Evolutionary conservation across 495 filamentous ascomycete species (phyloP), one percentile per base, ranked within the genome.

Genomic region (Penicillium longicatenatum): DNA sequence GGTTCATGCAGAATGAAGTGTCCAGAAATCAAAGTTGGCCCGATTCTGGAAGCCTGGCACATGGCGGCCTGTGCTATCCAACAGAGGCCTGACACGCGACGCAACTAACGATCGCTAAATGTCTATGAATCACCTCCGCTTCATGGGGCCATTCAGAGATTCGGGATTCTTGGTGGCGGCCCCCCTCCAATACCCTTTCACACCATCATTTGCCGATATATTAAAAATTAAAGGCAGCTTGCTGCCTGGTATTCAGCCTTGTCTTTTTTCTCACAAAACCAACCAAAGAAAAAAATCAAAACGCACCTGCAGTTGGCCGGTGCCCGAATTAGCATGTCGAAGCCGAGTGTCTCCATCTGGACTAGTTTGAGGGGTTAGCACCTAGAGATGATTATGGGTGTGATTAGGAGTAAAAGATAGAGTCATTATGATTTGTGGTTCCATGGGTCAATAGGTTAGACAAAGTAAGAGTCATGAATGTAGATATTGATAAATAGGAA

Each of bases 291-390:
- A 29, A 22, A 22, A 46, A 26, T 22, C 44, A 20, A 46, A 46
- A 22, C 12, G 19, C 44, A 4, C 42, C 55, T 65, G 57, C 57
- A 63, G 65, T 60, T 62, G 63, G 53, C 63, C 43, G 61, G 20
- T 60, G 62, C 57, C 59, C 58, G 46, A 69, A 59, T 30, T 26
- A 57, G 51, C 21, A 47, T 33, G 58, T 47, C 30, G 47, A 43
- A 59, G 42, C 29, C n/a, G 54, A 54, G 17, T 39, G 51, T 65
- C 65, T 68, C 57, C 62, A 68, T 65, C 57, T 50, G 65, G 65
- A 60, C 62, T 68, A 68, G 65, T 59, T 50, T 68, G 65, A 68
- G 65, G 65, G 65, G 65, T 68, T n/a, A 65, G 29, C 6, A 7
- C 1, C 29, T 31, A 31, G 6, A 3, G 29, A 7, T 6, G 29